Conservation (phyloP, 2,329 filamentous ascomycete genomes). For the Scolecobasidium constrictum region DNA sequence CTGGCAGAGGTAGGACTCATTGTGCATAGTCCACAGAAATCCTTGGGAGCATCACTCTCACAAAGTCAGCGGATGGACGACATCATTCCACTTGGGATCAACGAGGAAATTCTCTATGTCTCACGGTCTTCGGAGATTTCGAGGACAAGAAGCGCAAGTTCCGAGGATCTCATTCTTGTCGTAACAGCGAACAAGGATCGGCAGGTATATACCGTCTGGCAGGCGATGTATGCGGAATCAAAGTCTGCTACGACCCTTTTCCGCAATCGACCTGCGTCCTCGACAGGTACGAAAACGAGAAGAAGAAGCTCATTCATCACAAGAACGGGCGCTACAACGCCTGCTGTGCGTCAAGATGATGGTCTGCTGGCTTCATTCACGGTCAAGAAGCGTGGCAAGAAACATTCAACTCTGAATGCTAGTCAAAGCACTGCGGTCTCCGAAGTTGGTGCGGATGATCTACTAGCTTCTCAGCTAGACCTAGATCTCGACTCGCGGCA, state of each 20-base stretch:
- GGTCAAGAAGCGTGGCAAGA: constrained; percentile 22
- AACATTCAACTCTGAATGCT: constrained; percentile 1
- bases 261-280: constrained; percentile 27
- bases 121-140: constrained; percentile 52
- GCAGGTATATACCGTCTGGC: constrained; percentile 76
- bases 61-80: constrained; percentile 1
- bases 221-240: constrained; percentile 63
- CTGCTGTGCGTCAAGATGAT: constrained; percentile 49
- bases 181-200: constrained; percentile 72
- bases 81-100: constrained; percentile 55
- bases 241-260: constrained; percentile 36
- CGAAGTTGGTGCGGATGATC: constrained; percentile 23
- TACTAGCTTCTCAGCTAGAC: constrained; percentile 38
- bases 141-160: constrained; percentile 32
- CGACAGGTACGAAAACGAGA: constrained; percentile 38
- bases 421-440: constrained; percentile 6
- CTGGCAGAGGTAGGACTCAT: constrained; percentile 77
- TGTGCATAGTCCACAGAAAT: constrained; percentile 30
- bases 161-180: constrained; percentile 52
- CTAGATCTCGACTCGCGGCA: constrained; percentile 40
- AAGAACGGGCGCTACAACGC: constrained; percentile 64
- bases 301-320: constrained; percentile 57
- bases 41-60: constrained; percentile 16
- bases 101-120: constrained; percentile 77
- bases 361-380: constrained; percentile 70